phyloP scores from a whole-genome alignment of 331 rosid species.

The Pyracantha coccinea region DNA sequence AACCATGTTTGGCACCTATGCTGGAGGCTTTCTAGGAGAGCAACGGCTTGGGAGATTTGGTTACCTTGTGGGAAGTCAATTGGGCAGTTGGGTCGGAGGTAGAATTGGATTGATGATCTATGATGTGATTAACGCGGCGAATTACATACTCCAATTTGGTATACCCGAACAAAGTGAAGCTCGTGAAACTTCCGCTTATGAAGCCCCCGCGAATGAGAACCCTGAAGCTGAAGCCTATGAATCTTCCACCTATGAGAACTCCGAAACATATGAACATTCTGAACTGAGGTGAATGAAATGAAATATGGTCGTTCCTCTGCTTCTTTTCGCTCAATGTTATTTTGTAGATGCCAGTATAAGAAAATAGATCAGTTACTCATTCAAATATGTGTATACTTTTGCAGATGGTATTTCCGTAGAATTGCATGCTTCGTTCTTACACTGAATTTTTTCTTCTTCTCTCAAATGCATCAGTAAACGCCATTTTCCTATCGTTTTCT shows the following conservation, averaged over 20 bases:
- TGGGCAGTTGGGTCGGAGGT: conserved; percentile 96
- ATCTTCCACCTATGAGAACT: conserved; percentile 6
- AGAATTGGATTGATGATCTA: conserved; percentile 77
- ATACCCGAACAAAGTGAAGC: conserved; percentile 20
- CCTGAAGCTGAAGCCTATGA: conserved; percentile 14
- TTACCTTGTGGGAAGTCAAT: conserved; percentile 80
- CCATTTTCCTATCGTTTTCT: not conserved
- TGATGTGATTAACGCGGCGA: conserved; percentile 71
- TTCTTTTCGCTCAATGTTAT: not conserved
- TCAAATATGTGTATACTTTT: not conserved
- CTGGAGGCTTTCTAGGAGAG: conserved; percentile 65
- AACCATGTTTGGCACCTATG: conserved; percentile 62
- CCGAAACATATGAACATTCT: conserved; percentile 15
- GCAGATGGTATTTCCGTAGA: not conserved
- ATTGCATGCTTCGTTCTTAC: not conserved
- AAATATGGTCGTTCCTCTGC: not conserved
- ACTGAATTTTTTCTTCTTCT: not conserved
- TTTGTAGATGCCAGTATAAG: not conserved
- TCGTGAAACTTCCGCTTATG: conserved; percentile 15
- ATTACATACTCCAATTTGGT: conserved; percentile 46
- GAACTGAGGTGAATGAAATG: conserved; percentile 14
- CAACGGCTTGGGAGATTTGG: conserved; percentile 75
- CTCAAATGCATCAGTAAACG: not conserved
- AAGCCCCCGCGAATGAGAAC: conserved; percentile 18
- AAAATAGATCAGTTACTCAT: not conserved